Conservation (phyloP, 139 green algal species). For the Tetradesmus obliquus region DNA sequence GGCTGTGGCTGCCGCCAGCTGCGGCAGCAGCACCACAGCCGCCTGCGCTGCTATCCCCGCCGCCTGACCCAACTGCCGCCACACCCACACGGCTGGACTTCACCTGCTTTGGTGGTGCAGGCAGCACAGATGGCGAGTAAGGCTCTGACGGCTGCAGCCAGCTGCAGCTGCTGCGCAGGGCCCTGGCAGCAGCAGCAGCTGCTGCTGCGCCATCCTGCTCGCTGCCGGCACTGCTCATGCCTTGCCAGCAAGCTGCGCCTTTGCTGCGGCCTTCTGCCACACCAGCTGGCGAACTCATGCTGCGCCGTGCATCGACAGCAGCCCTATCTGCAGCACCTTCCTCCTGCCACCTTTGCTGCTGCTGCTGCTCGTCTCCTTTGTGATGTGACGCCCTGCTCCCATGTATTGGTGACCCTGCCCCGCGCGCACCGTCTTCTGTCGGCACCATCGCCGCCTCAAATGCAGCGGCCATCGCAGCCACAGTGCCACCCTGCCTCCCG, state of each 20-base stretch:
- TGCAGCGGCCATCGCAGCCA: not conserved
- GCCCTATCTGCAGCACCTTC: not conserved
- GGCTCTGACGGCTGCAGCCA: conserved; percentile 14
- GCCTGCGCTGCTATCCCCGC: not conserved
- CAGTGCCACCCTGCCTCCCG: not conserved
- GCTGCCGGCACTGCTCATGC: not conserved
- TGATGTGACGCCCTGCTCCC: not conserved
- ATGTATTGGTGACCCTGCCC: not conserved
- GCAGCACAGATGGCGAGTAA: conserved; percentile 30
- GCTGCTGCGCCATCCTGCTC: not conserved
- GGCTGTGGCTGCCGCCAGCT: not conserved
- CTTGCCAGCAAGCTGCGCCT: not conserved
- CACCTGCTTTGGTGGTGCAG: not conserved
- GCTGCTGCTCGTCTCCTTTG: not conserved
- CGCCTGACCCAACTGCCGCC: not conserved
- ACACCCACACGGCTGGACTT: not conserved
- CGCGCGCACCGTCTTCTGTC: not conserved
- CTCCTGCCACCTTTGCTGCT: not conserved
- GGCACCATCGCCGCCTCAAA: not conserved
- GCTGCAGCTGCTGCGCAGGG: not conserved
- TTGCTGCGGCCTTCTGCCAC: not conserved
- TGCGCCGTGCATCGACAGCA: not conserved
- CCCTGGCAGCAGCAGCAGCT: not conserved
- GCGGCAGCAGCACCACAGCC: not conserved
- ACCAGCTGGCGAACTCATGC: not conserved